These are phyloP conservation scores for Rhizopus microsporus DNA, from an alignment of 371 early-diverging fungal genomes.

Conservation along the genomic window DNA sequence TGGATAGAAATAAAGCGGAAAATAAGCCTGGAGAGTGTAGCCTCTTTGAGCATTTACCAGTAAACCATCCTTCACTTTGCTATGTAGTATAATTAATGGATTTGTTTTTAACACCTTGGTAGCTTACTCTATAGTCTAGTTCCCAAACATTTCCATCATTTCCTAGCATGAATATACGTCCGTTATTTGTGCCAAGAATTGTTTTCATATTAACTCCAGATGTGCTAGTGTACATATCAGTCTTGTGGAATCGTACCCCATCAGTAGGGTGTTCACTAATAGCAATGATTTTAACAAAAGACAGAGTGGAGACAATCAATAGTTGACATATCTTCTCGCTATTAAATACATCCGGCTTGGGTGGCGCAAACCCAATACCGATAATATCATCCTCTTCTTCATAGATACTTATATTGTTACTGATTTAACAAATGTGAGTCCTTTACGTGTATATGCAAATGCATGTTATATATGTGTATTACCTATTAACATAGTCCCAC, in stretches of 20 bases:
- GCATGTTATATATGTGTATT: slow-evolving; percentile 6
- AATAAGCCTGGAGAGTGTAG: slow-evolving; percentile 17
- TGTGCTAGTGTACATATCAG: slow-evolving; percentile 75
- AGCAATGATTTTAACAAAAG: slow-evolving; percentile 82
- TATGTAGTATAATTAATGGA: neutral
- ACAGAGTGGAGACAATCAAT: slow-evolving; percentile 82
- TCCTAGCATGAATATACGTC: slow-evolving; percentile 89
- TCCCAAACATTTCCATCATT: slow-evolving; percentile 89
- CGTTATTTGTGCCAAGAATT: slow-evolving; percentile 75
- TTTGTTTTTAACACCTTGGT: neutral
- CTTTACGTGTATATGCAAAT: neutral
- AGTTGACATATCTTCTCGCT: slow-evolving; percentile 74
- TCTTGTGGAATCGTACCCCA: slow-evolving; percentile 59
- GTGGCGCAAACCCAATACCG: slow-evolving; percentile 76
- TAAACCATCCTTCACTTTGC: slow-evolving; percentile 80
- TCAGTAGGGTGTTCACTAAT: slow-evolving; percentile 41
- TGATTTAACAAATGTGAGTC: slow-evolving; percentile 13
- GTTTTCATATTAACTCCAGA: slow-evolving; percentile 76
- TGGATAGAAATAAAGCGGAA: slow-evolving; percentile 17
- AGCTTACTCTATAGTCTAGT: slow-evolving; percentile 74
- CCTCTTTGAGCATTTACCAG: slow-evolving; percentile 71
- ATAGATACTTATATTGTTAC: slow-evolving; percentile 65
- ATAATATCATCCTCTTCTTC: slow-evolving; percentile 87
- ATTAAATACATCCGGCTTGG: slow-evolving; percentile 76
- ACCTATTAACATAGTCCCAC: slow-evolving; percentile 81